Conservation (phyloP, 2,329 filamentous ascomycete species). For the Calonectria pseudoturangicola region DNA sequence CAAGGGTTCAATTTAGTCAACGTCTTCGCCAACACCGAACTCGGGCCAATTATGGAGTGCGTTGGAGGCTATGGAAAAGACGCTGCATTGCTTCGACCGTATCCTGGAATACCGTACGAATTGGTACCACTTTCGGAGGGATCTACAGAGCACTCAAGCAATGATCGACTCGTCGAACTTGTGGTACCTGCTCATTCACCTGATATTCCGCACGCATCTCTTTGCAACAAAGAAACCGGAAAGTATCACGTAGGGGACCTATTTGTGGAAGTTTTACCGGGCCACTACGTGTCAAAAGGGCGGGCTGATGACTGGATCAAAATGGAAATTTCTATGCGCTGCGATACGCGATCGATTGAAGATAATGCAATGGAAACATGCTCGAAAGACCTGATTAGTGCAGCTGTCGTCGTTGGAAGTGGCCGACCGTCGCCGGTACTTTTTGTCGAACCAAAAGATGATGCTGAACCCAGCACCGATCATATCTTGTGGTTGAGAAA, state of each 20-base stretch:
- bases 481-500: constrained; percentile 23
- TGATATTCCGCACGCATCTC: constrained; percentile 40
- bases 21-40: constrained; percentile 43
- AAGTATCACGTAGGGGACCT: constrained; percentile 52
- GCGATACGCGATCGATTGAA: constrained; percentile 50
- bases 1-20: constrained; percentile 39
- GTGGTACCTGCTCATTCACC: constrained; percentile 37
- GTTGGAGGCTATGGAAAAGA: neutral
- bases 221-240: constrained; percentile 40
- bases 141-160: neutral
- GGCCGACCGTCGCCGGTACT: constrained; percentile 46
- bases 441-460: constrained; percentile 43
- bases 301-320: constrained; percentile 54
- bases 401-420: constrained; percentile 44
- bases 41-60: constrained; percentile 25
- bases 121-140: constrained; percentile 34
- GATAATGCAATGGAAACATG: constrained; percentile 44
- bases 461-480: neutral
- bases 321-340: constrained; percentile 47
- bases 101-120: constrained; percentile 12
- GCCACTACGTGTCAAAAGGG: constrained; percentile 43
- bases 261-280: constrained; percentile 48
- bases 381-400: constrained; percentile 43
- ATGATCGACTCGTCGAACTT: constrained; percentile 40
- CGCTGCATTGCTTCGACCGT: constrained; percentile 8